Conservation (phyloP, 257 asterid genomes). For the Solanum paucissectum region DNA sequence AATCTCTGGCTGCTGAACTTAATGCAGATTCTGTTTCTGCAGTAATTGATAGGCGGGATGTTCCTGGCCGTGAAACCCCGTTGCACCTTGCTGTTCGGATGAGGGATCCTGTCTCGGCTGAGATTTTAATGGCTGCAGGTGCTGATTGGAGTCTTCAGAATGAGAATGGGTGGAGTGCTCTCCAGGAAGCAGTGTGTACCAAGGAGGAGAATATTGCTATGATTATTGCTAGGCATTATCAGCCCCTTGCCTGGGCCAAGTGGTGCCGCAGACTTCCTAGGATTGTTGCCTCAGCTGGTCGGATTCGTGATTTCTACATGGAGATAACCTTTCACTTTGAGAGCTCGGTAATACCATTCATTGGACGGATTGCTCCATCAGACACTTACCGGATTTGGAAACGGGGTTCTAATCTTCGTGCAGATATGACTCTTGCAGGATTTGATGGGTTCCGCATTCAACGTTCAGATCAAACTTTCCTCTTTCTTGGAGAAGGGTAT, state of each 20-base stretch:
- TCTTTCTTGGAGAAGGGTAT: conserved; percentile 91
- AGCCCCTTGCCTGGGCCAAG: conserved; percentile 99
- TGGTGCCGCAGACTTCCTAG: conserved; percentile 99
- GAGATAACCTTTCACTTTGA: conserved; percentile 96
- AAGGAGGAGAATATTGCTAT: conserved; percentile 86
- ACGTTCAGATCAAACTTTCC: conserved; percentile 92
- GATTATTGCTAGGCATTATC: conserved; percentile 94
- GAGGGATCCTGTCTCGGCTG: conserved; percentile 71
- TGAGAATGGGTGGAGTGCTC: conserved; percentile 98
- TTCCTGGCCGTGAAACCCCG: conserved; percentile 96
- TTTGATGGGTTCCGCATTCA: conserved; percentile 97
- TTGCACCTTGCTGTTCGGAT: conserved; percentile 86
- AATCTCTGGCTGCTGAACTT: conserved; percentile 75
- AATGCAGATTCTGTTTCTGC: conserved; percentile 73
- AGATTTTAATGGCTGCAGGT: conserved; percentile 96
- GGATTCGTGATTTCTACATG: conserved; percentile 96
- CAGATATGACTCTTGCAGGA: conserved; percentile 99
- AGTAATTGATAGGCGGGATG: conserved; percentile 86
- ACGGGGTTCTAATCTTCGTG: conserved; percentile 95
- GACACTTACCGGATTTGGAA: conserved; percentile 97
- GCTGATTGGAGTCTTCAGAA: conserved; percentile 99
- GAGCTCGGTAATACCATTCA: conserved; percentile 95
- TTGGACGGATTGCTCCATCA: conserved; percentile 97
- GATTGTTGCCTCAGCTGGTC: conserved; percentile 73
- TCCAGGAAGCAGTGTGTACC: conserved; percentile 99